phyloP scores from a whole-genome alignment of 2,329 filamentous ascomycete species.

The Fusarium luffae region DNA sequence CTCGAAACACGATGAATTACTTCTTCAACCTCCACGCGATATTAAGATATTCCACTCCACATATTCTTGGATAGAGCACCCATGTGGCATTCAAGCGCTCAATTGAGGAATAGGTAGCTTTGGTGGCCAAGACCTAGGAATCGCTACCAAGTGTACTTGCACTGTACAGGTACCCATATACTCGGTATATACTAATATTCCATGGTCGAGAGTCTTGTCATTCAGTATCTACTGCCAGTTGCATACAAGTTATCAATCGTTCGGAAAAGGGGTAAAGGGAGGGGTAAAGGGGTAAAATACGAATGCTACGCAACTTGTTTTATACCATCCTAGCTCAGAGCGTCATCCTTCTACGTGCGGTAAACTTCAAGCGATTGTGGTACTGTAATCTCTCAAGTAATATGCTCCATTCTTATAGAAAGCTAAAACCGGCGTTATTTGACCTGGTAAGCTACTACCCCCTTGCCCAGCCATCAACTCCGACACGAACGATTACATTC shows the following conservation, averaged over 20 bases:
- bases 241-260: background rate
- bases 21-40: accelerated
- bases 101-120: too few species aligned
- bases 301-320: background rate
- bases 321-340: background rate
- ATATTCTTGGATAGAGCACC: too few species aligned
- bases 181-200: background rate
- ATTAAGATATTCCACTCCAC: accelerated
- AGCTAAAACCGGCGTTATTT: background rate
- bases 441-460: background rate
- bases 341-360: too few species aligned
- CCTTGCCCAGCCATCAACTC: background rate
- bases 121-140: background rate
- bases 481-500: background rate
- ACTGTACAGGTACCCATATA: background rate
- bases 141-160: background rate
- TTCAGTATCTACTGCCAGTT: background rate
- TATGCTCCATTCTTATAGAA: background rate
- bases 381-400: background rate
- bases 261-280: too few species aligned
- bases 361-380: background rate
- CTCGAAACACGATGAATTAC: background rate
- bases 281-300: background rate
- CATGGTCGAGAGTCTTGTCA: background rate
- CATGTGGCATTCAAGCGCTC: background rate